Conservation (phyloP, 2,329 filamentous ascomycete species). For the Massarina eburnea region DNA sequence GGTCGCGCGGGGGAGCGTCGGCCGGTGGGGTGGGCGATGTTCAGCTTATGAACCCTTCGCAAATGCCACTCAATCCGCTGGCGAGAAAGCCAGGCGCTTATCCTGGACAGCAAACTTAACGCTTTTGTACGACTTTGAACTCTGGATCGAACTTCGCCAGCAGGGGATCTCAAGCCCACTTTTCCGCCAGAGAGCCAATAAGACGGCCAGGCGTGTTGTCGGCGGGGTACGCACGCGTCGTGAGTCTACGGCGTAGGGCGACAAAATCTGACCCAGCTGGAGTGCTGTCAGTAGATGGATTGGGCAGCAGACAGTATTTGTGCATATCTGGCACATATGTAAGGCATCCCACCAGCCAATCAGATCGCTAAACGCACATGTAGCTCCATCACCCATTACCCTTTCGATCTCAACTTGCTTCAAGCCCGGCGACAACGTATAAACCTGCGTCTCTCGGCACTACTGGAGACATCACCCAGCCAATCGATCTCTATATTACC, state of each 20-base stretch:
- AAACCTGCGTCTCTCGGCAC: constrained; percentile 15
- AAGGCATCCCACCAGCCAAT: constrained; percentile 35
- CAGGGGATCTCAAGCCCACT: constrained; percentile 19
- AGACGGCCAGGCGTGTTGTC: constrained; percentile 22
- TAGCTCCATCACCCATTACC: constrained; percentile 20
- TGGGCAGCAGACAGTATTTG: constrained; percentile 32
- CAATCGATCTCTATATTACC: constrained; percentile 18
- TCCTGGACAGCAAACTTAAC: constrained; percentile 22
- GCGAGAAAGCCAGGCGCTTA: constrained; percentile 39
- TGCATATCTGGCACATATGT: constrained; percentile 37
- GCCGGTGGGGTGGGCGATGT: constrained; percentile 21
- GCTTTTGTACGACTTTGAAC: constrained; percentile 33
- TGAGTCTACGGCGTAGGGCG: constrained; percentile 22
- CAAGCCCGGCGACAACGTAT: constrained; percentile 20
- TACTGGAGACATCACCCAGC: constrained; percentile 17
- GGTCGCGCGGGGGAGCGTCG: constrained; percentile 14
- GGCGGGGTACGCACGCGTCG: constrained; percentile 18
- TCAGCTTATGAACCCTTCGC: constrained; percentile 26
- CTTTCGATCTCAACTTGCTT: constrained; percentile 23
- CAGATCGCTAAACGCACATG: constrained; percentile 22
- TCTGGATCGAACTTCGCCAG: constrained; percentile 21
- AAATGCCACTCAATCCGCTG: constrained; percentile 15
- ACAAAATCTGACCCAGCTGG: constrained; percentile 11
- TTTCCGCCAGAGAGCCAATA: constrained; percentile 27
- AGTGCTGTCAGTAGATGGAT: constrained; percentile 26